Evolutionary conservation across 192 early-diverging fungal species (phyloP), one percentile per base, ranked within the genome.

Genomic region (Oehlia diaphana): DNA sequence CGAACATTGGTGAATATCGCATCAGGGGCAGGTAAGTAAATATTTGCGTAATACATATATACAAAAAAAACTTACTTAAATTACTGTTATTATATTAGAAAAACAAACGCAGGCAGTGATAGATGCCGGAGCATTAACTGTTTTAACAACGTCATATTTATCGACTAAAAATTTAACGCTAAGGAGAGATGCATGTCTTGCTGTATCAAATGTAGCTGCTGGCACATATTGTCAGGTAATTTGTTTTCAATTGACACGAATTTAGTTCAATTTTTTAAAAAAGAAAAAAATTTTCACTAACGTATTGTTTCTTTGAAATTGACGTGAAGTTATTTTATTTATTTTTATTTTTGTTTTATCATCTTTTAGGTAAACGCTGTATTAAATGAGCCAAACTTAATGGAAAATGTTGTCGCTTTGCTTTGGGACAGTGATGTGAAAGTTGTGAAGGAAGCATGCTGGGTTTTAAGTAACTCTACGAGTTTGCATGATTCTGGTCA

Each of bases 391-490:
- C 47, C 47, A 53, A 72, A 53, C 16, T 21, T 72, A 31, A 50
- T 72, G 47, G 47, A 72, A 26, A 72, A 26, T 53, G 28, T 72
- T 50, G 71, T 72, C 47, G 47, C 71, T 16, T 53, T 72, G 44
- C 71, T 72, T 72, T 72, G 71, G 71, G 71, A 72, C 47, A 53
- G 14, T 21, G 71, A 72, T 49, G 47, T 72, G 49, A 72, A 72
- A 31, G 71, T 72, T 28, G 71, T 72, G 3, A 72, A 72, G 33
- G 71, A 72, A 72, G 71, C 71, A 31, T 72, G 71, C 33, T 72
- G 71, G 71, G 71, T 72, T 23, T 26, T 72, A 26, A 72, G 71
- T 14, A 72, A 72, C 23, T 72, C 71, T 2, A 72, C 71, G 9
- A 72, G 71, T 50, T 50, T 72, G 12, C 71, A 72, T 53, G 44